Percentiles rank a stretch among this genome's conserved stretches.
phyloP scores from a whole-genome alignment of 2,329 filamentous ascomycete genomes.

The Achaetomium macrosporum region DNA sequence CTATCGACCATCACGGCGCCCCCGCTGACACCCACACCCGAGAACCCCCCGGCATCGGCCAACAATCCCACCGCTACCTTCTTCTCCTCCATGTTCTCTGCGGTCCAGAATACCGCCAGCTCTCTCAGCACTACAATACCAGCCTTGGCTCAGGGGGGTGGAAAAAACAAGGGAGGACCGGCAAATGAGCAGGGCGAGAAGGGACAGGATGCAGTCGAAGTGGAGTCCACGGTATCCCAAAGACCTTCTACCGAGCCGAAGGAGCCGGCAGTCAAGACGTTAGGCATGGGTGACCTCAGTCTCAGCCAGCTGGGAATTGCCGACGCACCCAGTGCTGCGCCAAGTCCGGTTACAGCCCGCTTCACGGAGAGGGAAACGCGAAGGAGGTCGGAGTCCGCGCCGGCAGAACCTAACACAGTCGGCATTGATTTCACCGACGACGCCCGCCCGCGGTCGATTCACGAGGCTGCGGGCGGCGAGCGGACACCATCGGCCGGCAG shows the following conservation, averaged over 20 bases:
- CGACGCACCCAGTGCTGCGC: constrained; percentile 49
- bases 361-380: constrained; percentile 47
- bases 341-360: constrained; percentile 52
- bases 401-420: constrained; percentile 38
- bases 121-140: constrained; percentile 68
- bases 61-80: constrained; percentile 62
- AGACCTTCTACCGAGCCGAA: constrained; percentile 47
- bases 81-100: constrained; percentile 89
- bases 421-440: constrained; percentile 36
- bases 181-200: constrained; percentile 31
- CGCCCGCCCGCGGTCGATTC: constrained; percentile 43
- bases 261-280: constrained; percentile 76
- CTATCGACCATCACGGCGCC: constrained; percentile 69
- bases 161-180: constrained; percentile 33
- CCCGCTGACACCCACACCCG: constrained; percentile 70
- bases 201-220: constrained; percentile 37
- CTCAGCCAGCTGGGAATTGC: constrained; percentile 80
- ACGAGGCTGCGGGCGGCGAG: constrained; percentile 49
- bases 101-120: constrained; percentile 84
- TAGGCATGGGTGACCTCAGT: constrained; percentile 84
- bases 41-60: constrained; percentile 49
- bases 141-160: constrained; percentile 47
- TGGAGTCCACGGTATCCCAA: constrained; percentile 39
- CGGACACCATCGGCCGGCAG: constrained; percentile 62
- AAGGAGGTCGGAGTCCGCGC: constrained; percentile 53